Percentiles rank a stretch among this genome's conserved stretches.
Evolutionary conservation across 495 filamentous ascomycete species (phyloP).

Genomic region (Lophiotrema nucula): DNA sequence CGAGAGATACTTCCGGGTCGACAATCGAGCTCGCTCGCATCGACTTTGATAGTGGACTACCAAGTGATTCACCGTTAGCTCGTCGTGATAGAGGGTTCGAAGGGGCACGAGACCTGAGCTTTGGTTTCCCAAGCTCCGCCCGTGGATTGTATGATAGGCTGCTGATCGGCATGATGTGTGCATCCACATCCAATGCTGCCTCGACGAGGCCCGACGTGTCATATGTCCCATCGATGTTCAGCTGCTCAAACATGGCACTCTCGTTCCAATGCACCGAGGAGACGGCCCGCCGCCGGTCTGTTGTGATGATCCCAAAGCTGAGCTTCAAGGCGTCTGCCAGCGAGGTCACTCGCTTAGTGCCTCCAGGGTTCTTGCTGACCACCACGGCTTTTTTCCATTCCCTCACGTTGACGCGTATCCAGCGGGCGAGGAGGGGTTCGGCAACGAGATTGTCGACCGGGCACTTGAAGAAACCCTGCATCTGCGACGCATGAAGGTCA

Average conservation of each 20-base stretch:
- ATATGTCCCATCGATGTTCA: constrained; percentile 38
- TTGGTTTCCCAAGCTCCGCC: constrained; percentile 16
- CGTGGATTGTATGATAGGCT: constrained; percentile 6
- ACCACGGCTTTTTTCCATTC: constrained; percentile 91
- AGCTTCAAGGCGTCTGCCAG: constrained; percentile 94
- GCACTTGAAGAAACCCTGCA: constrained; percentile 98
- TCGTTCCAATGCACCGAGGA: constrained; percentile 57
- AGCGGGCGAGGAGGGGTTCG: constrained; percentile 91
- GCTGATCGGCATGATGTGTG: constrained; percentile 20
- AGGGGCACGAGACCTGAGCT: constrained; percentile 11
- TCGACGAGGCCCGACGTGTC: constrained; percentile 27
- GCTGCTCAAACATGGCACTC: constrained; percentile 54
- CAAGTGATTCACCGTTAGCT: constrained; percentile 20
- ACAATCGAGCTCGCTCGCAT: constrained; percentile 20
- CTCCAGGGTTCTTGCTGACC: constrained; percentile 96
- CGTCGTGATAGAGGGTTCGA: constrained; percentile 23
- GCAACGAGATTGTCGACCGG: constrained; percentile 97
- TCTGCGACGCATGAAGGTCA: constrained; percentile 87
- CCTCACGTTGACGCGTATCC: constrained; percentile 84
- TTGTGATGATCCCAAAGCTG: constrained; percentile 96
- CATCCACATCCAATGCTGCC: constrained; percentile 25
- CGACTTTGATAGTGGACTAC: constrained; percentile 31
- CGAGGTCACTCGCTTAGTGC: constrained; percentile 95
- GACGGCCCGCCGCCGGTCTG: constrained; percentile 70
- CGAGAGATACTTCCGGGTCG: constrained; percentile 11